Evolutionary conservation across 2,329 filamentous ascomycete species (phyloP), one percentile per base, ranked within the genome.

Genomic region (Paraphaeosphaeria minitans): DNA sequence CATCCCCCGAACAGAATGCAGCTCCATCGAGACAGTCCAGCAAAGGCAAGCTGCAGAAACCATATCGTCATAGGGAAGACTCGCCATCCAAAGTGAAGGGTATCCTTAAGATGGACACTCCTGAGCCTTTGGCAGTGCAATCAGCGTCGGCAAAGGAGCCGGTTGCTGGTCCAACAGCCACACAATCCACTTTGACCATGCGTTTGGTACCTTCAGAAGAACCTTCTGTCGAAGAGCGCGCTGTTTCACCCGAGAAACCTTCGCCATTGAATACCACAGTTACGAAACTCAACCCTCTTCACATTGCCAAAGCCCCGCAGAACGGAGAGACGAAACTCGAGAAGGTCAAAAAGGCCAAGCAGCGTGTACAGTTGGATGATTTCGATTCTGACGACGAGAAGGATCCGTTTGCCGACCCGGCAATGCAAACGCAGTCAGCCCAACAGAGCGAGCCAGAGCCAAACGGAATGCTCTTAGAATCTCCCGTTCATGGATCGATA

Each of bases 301-400:
- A 72, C 80, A 55, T 77, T 72, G 70, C 72, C 74, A 69, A 74
- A 41, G 14, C 73, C 70, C 59, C 65, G 75, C 73, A 70, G 68
- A 62, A 74, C 54, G 77, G 71, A 42, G 84, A 86, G 41, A 68
- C 80, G 2, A 85, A 83, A 68, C 84, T 83, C 19, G 80, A 83
- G 57, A 86, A 87, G 74, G 80, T 83, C 45, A 85, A 82, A 57
- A 83, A 83, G 64, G 83, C 87, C 1, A 87, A 86, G 62, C 79
- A 85, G 16, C 85, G 88, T 24, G 82, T 88, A 61, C 87, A 88
- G 55, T 80, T 92, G 13, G 90, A 92, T 68, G 89, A 90, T 63
- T 89, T 90, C 47, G 89, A 90, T 61, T 84, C 83, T 53, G 84
- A 80, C 22, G 73, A 80, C 41, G 74, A 78, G 45, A 78, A 77